A percentile compares a stretch with the other conserved stretches of the same genome.
These are phyloP conservation scores for Cynara cardunculus DNA, from an alignment of 129 eudicot genomes.

Conservation along the genomic window DNA sequence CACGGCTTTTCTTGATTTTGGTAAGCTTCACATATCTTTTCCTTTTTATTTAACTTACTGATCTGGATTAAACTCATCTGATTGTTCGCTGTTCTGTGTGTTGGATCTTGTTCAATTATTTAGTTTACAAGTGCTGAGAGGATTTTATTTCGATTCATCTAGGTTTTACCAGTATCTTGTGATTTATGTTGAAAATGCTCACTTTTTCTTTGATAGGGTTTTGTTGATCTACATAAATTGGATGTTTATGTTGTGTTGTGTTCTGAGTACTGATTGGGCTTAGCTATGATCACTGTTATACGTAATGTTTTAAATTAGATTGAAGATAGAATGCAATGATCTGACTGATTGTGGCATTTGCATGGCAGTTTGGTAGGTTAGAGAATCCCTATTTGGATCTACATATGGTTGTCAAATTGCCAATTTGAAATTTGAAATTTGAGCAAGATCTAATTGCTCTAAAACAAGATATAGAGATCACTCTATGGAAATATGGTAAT, in stretches of 20 bases:
- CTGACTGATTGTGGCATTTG: background rate
- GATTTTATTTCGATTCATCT: background rate
- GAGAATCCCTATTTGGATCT: conserved; percentile 2
- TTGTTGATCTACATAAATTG: conserved; percentile 1
- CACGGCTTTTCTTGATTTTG: conserved; percentile 22
- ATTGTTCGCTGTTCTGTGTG: background rate
- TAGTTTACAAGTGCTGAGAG: background rate
- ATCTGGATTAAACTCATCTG: background rate
- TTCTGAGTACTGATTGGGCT: background rate
- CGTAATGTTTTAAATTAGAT: background rate
- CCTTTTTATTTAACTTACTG: background rate
- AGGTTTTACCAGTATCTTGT: background rate
- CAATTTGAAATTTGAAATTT: background rate
- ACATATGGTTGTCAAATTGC: background rate
- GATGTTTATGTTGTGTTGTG: background rate
- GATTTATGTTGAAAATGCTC: background rate
- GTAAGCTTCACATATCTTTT: background rate
- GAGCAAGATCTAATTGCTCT: background rate
- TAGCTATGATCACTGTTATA: background rate
- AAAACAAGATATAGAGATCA: background rate
- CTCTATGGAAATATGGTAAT: background rate
- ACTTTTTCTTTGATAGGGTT: background rate
- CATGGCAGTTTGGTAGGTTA: background rate
- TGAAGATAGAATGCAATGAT: background rate
- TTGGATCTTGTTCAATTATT: conserved; percentile 18